Evolutionary conservation across 2,329 filamentous ascomycete genomes (phyloP).

Genomic region (Claviceps purpurea): DNA sequence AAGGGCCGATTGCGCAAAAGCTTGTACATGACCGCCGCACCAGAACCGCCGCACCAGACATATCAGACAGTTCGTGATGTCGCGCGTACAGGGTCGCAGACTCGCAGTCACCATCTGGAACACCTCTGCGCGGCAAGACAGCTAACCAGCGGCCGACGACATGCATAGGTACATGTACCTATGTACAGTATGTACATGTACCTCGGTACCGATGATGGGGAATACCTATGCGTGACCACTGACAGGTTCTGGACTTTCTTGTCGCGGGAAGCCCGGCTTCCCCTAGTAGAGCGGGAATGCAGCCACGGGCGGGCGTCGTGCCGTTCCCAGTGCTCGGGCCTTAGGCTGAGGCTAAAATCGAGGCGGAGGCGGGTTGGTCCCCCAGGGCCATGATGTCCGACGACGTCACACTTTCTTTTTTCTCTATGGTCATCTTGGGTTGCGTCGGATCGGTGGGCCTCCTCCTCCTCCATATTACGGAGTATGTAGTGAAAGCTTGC

Average conservation of each 20-base stretch:
- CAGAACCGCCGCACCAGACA: not conserved
- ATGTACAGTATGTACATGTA: not conserved
- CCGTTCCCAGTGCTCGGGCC: constrained; percentile 19
- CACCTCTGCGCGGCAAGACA: not conserved
- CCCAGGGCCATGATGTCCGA: not conserved
- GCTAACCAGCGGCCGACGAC: not conserved
- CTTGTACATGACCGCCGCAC: not conserved
- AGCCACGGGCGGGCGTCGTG: constrained; percentile 24
- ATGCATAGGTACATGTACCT: not conserved
- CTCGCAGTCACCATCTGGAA: not conserved
- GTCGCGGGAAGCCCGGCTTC: not conserved
- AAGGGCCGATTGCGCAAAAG: not conserved
- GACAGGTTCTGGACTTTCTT: not conserved
- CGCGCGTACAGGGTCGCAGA: not conserved
- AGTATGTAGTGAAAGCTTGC: too few species aligned
- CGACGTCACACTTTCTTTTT: too few species aligned
- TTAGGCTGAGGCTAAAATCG: constrained; percentile 1
- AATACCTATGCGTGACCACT: not conserved
- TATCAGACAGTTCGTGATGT: not conserved
- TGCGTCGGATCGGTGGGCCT: too few species aligned
- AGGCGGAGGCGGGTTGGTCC: not conserved
- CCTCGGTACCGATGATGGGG: not conserved
- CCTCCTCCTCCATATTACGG: too few species aligned
- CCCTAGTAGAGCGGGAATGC: constrained; percentile 19
- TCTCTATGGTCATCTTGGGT: too few species aligned